Base-by-base conservation (phyloP, 352 stramenopile species). In the Phytophthora syringae region DNA sequence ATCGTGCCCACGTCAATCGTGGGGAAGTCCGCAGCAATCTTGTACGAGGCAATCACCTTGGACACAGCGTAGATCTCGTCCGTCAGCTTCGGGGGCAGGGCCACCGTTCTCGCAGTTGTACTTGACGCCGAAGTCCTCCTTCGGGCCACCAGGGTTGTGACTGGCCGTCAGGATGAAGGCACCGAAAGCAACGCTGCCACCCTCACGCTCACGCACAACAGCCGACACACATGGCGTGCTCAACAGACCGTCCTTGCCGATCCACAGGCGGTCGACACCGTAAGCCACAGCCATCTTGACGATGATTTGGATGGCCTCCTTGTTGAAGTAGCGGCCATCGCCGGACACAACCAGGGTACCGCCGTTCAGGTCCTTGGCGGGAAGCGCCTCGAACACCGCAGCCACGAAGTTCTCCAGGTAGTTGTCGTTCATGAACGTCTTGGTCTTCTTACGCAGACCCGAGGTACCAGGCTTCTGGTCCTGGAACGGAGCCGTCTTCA, bases 371-470 rank as follows among this genome's bases (percentile, higher is more conserved):
- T 99, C 92, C 48, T 93, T 96, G 11, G 92, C 92, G 25, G 96
- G 97, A 39, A 99, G 84, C 39, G 97, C 93, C 52, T 99, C 95
- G 59, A 99, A 99, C 5, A 97, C 96, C 30, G 93, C 84, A 84
- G 99, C 97, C 45, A 99, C 95, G 78, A 97, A 96, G 82, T 99
- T 99, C 77, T 99, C 86, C 25, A 99, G 85, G 82, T 99, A 99
- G 74, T 99, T 92, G 59, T 92, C 78, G 44, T 95, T 88, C 94
- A 98, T 99, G 82, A 99, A 99, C 25, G 96, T 90, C 76, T 98
- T 98, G 4, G 97, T 99, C 88, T 99, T 99, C 85, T 99, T 99
- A 57, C 98, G 88, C 32, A 99, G 80, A 45, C 98, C 98, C 25
- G 93, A 99, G 13, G 98, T 99, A 52, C 98, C 98, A 0, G 98